Conservation (phyloP, 1,139 yeast species). For the Zygosaccharomyces pseudobailii region DNA sequence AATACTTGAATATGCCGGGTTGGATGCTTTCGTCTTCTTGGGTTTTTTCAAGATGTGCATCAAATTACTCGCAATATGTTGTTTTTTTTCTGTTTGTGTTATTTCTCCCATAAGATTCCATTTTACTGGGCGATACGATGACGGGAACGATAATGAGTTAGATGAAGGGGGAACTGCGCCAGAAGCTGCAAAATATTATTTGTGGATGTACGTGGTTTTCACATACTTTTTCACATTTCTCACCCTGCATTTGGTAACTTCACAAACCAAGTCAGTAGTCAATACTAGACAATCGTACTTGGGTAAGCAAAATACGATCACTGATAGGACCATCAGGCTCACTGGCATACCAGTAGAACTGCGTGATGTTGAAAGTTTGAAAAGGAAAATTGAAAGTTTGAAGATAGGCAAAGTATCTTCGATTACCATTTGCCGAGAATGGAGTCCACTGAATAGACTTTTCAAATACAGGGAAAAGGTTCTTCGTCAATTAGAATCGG, state of each 20-base stretch:
- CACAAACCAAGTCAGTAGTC: slow-evolving; percentile 69
- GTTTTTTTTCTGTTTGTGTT: slow-evolving; percentile 52
- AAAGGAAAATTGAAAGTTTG: slow-evolving; percentile 67
- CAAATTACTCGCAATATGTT: slow-evolving; percentile 47
- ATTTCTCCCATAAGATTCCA: slow-evolving; percentile 67
- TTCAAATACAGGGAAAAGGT: slow-evolving; percentile 55
- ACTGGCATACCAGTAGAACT: slow-evolving; percentile 89
- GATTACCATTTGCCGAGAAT: slow-evolving; percentile 76
- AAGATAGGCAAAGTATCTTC: slow-evolving; percentile 77
- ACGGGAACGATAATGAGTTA: slow-evolving; percentile 34
- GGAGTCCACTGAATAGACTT: slow-evolving; percentile 66
- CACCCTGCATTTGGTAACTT: slow-evolving; percentile 55
- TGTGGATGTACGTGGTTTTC: slow-evolving; percentile 82
- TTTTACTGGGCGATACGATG: slow-evolving; percentile 57
- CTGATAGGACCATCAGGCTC: slow-evolving; percentile 84
- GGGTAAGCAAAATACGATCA: slow-evolving; percentile 84
- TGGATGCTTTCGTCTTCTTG: slow-evolving; percentile 84
- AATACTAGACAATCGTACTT: slow-evolving; percentile 73
- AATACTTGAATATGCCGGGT: slow-evolving; percentile 81
- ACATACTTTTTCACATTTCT: slow-evolving; percentile 78
- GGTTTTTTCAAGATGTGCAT: slow-evolving; percentile 75
- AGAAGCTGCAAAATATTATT: slow-evolving; percentile 31
- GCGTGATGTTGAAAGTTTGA: slow-evolving; percentile 63
- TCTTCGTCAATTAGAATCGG: slow-evolving; percentile 56
- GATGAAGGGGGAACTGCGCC: slow-evolving; percentile 16